Evolutionary conservation across 2,329 filamentous ascomycete species (phyloP).

Genomic region (Aspergillus sp.): DNA sequence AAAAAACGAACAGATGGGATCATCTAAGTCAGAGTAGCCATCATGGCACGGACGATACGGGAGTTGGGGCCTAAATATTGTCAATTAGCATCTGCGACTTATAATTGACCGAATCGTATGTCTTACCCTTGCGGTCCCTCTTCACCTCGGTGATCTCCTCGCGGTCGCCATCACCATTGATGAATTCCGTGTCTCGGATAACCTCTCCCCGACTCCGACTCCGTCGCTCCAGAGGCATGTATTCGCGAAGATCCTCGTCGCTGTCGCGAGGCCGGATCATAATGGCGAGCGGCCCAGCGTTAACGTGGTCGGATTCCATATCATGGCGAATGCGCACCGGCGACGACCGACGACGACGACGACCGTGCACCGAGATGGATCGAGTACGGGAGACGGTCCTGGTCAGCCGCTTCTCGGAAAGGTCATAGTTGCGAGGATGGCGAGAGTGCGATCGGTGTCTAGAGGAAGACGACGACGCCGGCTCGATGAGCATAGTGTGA

Average conservation of each 20-base stretch:
- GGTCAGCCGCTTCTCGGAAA: slow-evolving; percentile 27
- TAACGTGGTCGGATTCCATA: slow-evolving; percentile 41
- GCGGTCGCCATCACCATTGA: slow-evolving; percentile 40
- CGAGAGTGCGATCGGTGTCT: slow-evolving; percentile 27
- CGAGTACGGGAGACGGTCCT: slow-evolving; percentile 32
- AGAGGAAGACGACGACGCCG: slow-evolving; percentile 20
- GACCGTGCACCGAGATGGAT: slow-evolving; percentile 35
- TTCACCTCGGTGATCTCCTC: slow-evolving; percentile 64
- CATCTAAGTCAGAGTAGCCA: slow-evolving; percentile 64
- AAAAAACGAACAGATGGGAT: slow-evolving; percentile 4
- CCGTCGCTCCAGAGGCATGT: slow-evolving; percentile 63
- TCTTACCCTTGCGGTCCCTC: slow-evolving; percentile 94
- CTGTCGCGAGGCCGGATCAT: slow-evolving; percentile 49
- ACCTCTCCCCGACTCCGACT: slow-evolving; percentile 36
- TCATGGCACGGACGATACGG: slow-evolving; percentile 65
- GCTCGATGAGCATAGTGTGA: slow-evolving; percentile 34
- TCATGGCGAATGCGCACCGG: slow-evolving; percentile 37
- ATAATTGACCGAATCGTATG: slow-evolving; percentile 41
- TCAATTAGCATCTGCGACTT: background rate
- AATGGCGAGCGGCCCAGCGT: slow-evolving; percentile 50
- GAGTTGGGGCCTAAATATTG: slow-evolving; percentile 61
- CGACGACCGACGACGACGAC: slow-evolving; percentile 35
- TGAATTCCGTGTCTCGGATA: slow-evolving; percentile 33
- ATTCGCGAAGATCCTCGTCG: slow-evolving; percentile 67
- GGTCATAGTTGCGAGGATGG: slow-evolving; percentile 25